A percentile compares a stretch with the other conserved stretches of the same genome.
These are phyloP conservation scores for Cadophora sp. DNA, from an alignment of 2,329 filamentous ascomycete genomes.

Conservation along the genomic window DNA sequence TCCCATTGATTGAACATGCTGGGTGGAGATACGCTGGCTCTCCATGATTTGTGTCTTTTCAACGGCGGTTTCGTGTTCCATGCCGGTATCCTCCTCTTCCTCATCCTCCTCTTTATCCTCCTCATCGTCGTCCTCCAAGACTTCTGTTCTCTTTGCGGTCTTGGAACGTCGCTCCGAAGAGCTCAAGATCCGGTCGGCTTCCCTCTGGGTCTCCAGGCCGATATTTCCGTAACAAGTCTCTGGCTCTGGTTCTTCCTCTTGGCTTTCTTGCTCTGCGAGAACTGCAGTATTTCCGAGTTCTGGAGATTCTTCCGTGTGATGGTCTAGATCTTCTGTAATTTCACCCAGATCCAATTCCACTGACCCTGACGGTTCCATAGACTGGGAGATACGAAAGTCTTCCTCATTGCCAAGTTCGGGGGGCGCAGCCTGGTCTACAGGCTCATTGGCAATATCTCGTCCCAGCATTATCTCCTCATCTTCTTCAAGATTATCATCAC, in stretches of 20 bases:
- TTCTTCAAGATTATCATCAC: slow-evolving; percentile 25
- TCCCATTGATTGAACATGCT: slow-evolving; percentile 55
- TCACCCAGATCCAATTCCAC: slow-evolving; percentile 20
- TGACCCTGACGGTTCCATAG: slow-evolving; percentile 7
- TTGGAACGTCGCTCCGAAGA: neutral
- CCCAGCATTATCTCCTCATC: neutral
- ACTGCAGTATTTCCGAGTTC: neutral
- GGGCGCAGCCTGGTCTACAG: neutral
- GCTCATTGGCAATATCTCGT: neutral
- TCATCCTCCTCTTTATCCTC: neutral
- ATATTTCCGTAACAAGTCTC: slow-evolving; percentile 43
- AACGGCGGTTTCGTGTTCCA: slow-evolving; percentile 17
- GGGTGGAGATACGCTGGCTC: slow-evolving; percentile 59
- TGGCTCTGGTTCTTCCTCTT: slow-evolving; percentile 20
- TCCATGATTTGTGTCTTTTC: slow-evolving; percentile 43
- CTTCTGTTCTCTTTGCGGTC: neutral
- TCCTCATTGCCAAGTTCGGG: neutral
- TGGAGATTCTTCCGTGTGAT: neutral
- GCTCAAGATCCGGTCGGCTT: slow-evolving; percentile 27
- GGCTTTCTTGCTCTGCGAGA: neutral
- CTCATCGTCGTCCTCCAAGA: neutral
- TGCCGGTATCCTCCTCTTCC: slow-evolving; percentile 11
- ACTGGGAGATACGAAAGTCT: neutral
- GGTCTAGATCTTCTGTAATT: slow-evolving; percentile 10
- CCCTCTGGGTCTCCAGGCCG: slow-evolving; percentile 38